phyloP scores from a whole-genome alignment of 345 rosid species.

The Aegle marmelos region DNA sequence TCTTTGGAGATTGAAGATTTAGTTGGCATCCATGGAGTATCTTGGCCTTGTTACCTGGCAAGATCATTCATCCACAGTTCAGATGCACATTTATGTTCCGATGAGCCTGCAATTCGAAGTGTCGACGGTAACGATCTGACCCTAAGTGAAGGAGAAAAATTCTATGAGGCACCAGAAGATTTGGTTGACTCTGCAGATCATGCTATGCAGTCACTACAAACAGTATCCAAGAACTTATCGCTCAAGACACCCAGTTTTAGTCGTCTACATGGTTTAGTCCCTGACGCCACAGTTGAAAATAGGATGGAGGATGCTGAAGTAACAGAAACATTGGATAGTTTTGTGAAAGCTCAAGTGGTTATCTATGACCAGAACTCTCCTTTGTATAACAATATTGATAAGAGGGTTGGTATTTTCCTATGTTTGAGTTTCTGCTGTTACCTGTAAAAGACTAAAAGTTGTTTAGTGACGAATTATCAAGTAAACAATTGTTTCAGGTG shows the following conservation, averaged over 20 bases:
- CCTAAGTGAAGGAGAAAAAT: constrained; percentile 76
- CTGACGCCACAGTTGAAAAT: constrained; percentile 38
- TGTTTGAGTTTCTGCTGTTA: constrained; percentile 9
- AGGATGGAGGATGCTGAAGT: constrained; percentile 38
- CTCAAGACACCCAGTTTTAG: constrained; percentile 73
- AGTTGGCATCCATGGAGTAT: constrained; percentile 46
- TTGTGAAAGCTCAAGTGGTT: constrained; percentile 90
- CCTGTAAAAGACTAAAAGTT: neutral
- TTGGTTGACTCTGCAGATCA: constrained; percentile 56
- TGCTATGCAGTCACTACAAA: constrained; percentile 24
- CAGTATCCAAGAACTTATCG: constrained; percentile 22
- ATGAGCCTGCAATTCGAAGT: constrained; percentile 36
- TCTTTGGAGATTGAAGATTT: constrained; percentile 97
- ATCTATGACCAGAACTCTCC: constrained; percentile 73
- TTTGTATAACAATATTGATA: constrained; percentile 67
- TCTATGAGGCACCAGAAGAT: constrained; percentile 90
- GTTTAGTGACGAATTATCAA: constrained; percentile 3
- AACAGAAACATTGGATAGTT: constrained; percentile 63
- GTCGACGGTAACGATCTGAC: constrained; percentile 32
- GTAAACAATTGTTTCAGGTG: constrained; percentile 51
- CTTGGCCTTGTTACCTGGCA: constrained; percentile 70
- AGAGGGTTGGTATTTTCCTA: constrained; percentile 44
- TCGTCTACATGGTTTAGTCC: constrained; percentile 74
- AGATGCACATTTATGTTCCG: constrained; percentile 40
- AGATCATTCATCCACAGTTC: constrained; percentile 71